phyloP scores from a whole-genome alignment of 106 monocot species.

The Phalaenopsis equestris region DNA sequence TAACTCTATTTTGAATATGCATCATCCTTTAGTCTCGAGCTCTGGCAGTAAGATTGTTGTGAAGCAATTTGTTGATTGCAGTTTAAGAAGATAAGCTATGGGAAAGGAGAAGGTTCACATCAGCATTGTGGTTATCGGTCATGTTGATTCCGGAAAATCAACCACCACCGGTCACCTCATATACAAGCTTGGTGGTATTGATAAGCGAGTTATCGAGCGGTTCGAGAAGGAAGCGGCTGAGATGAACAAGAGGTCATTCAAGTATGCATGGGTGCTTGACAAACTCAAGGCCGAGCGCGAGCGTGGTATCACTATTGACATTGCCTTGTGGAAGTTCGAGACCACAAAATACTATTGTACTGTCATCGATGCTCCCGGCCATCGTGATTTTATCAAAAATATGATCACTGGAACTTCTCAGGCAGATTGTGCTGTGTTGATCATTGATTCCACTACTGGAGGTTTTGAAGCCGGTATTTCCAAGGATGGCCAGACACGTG shows the following conservation, averaged over 20 bases:
- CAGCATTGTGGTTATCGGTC: slow-evolving; percentile 6
- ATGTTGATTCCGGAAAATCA: slow-evolving; percentile 5
- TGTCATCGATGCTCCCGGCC: slow-evolving; percentile 17
- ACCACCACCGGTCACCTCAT: slow-evolving; percentile 8
- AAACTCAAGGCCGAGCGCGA: slow-evolving; percentile 21
- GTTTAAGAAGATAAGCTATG: background rate
- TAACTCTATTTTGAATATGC: too few relatives aligned
- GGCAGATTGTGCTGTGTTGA: slow-evolving; percentile 18
- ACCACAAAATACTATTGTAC: slow-evolving; percentile 25
- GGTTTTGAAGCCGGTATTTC: slow-evolving; percentile 23
- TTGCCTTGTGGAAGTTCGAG: slow-evolving; percentile 22
- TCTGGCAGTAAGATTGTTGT: too few relatives aligned
- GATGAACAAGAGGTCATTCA: slow-evolving; percentile 22
- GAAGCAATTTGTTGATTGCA: slow-evolving; percentile 1
- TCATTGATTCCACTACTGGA: slow-evolving; percentile 18
- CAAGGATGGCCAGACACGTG: slow-evolving; percentile 20
- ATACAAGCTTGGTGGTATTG: slow-evolving; percentile 8
- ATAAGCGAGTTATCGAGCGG: slow-evolving; percentile 8
- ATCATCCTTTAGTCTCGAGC: too few relatives aligned
- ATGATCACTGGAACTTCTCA: slow-evolving; percentile 25
- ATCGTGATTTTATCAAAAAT: slow-evolving; percentile 22
- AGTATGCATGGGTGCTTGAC: slow-evolving; percentile 24
- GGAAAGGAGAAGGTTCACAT: slow-evolving; percentile 10
- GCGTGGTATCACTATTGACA: slow-evolving; percentile 20
- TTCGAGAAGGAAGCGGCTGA: slow-evolving; percentile 5